Conservation (phyloP, 164 flowering plant species). For the Sedum album region DNA sequence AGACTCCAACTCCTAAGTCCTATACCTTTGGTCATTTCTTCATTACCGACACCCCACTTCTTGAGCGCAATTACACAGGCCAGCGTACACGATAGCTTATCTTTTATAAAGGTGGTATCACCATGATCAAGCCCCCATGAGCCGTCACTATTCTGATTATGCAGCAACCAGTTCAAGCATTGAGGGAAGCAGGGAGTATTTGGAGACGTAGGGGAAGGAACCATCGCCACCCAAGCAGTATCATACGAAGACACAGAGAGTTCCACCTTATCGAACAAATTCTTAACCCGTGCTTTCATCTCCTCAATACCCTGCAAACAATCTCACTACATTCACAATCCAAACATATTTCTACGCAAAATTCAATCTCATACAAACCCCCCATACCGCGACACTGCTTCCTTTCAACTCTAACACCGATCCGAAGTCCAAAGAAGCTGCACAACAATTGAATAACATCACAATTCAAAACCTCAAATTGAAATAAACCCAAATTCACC, state of each 20-base stretch:
- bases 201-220: conserved; percentile 48
- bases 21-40: conserved; percentile 58
- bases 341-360: neutral
- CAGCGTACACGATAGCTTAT: conserved; percentile 57
- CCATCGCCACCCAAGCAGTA: conserved; percentile 98
- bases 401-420: conserved; percentile 9
- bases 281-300: conserved; percentile 43
- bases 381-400: conserved; percentile 11
- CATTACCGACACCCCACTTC: conserved; percentile 64
- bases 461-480: neutral
- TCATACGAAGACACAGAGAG: conserved; percentile 80
- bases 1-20: neutral
- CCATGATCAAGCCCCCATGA: conserved; percentile 65
- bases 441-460: neutral
- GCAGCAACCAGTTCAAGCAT: conserved; percentile 62
- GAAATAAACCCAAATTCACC: neutral
- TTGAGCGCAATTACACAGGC: conserved; percentile 77
- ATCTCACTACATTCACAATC: neutral
- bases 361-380: neutral
- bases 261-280: conserved; percentile 46
- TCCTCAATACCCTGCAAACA: conserved; percentile 26
- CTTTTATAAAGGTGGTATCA: conserved; percentile 40
- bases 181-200: conserved; percentile 60
- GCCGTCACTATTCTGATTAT: conserved; percentile 71
- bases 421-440: conserved; percentile 19